Evolutionary conservation across 2,329 filamentous ascomycete genomes (phyloP), one percentile per base, ranked within the genome.

Genomic region (Penicillium sp.): DNA sequence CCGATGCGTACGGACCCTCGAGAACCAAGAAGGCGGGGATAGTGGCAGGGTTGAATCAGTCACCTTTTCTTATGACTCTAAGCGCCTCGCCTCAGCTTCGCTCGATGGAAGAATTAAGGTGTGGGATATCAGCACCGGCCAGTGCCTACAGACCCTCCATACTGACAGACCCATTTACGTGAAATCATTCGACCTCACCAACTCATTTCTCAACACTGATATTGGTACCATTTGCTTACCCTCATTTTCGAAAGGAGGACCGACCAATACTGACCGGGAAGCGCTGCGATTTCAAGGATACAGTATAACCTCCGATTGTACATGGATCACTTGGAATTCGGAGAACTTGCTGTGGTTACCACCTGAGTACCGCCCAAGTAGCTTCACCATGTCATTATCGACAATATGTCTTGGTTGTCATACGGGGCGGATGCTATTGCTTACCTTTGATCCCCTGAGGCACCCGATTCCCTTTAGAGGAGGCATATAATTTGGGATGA

Each of bases 71-170:
- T 49, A 27, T 29, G 35, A 64, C 42, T 31, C 53, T 44, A 60
- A 44, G 46, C 55, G 42, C 21, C 56, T 69, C 21, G 65, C 60
- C n/a, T 69, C 64, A 6, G 59, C 33, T 10, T 69, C 62, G 13
- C 6, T 22, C 11, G 61, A 69, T 37, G 62, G 47, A 21, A 71
- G 56, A 3, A 54, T 64, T 3, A 52, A 19, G 27, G 14, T 58
- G 3, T 55, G 52, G 52, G 37, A 58, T 45, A 3, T 22, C 14
- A 33, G 16, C 16, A 58, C 13, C 5, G 49, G 44, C 3, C 4
- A 45, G 1, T 49, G 44, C 22, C 10, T 52, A 4, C 33, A 26
- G 7, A 49, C 14, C 3, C 13, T 55, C 29, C 37, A 33, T 27
- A 26, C 13, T 31, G 29, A 14, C 14, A 31, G 29, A 14, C 1